Base-by-base conservation (phyloP, 2,329 filamentous ascomycete genomes). In the Immersiporthe knoxdaviesiana region DNA sequence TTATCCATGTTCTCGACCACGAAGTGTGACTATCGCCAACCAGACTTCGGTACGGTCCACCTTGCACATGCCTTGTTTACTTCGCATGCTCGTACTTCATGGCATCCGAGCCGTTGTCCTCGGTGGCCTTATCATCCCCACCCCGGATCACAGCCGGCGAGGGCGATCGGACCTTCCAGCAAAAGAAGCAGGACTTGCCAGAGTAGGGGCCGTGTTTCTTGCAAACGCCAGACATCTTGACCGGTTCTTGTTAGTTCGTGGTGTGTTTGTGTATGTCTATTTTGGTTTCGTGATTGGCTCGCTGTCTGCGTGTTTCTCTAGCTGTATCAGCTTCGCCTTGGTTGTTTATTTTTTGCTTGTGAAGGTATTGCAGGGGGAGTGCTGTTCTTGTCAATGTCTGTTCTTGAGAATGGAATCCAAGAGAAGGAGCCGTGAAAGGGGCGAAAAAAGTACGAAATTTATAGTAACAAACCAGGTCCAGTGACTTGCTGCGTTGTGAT, bases 141-240 rank as follows among this genome's bases (percentile, higher is more conserved):
- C 4, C 41, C 44, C 7, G 18, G 44, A 10, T 24, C 24, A 7
- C 32, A 14, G 52, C 12, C 14, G 12, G 14, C 14, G 24, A 56
- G 14, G 52, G 52, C 12, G 7, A 30, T 12, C 52, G 52, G 39
- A 41, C 41, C 16, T 63, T 44, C 60, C 60, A 63, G 60, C 60
- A 63, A 10, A 63, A 63, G 2, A 39, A 32, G 41, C 60, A 63
- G 60, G 39, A 47, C 16, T 63, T 63, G 24, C 60, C 60, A 1
- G 60, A 63, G 60, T 50, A 63, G 11, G 24, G 16, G 12, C 60
- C 60, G 60, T 63, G 60, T 27, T 63, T 63, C 10, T 41, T n/a
- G 39, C 60, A 63, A 6, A 14, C 44, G 21, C 60, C 60, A 63
- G 60, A n/a, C 60, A 63, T 63, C 5, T 50, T 63, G 60, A 47